Evolutionary conservation across 2,329 filamentous ascomycete genomes (phyloP).

Genomic region (Hypoxylon sp.): DNA sequence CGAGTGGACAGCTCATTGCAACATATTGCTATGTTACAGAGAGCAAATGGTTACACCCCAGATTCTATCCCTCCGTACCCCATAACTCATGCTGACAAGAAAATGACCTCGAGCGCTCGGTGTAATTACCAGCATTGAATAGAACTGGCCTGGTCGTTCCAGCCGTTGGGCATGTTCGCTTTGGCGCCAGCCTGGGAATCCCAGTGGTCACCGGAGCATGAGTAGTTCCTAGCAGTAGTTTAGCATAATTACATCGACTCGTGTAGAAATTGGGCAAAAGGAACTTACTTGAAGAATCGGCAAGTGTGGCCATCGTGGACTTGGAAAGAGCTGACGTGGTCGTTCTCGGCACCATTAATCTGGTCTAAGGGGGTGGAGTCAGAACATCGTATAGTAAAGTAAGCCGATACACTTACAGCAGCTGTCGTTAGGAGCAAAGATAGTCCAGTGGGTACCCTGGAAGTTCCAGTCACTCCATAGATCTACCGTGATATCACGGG

Average conservation of each 20-base stretch:
- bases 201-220: slow-evolving; percentile 19
- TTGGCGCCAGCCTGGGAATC: slow-evolving; percentile 19
- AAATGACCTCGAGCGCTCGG: background rate
- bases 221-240: slow-evolving; percentile 6
- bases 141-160: slow-evolving; percentile 14
- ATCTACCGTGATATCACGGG: slow-evolving; percentile 21
- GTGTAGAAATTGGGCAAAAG: too few species aligned
- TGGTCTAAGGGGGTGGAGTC: slow-evolving; percentile 13
- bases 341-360: slow-evolving; percentile 14
- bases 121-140: slow-evolving; percentile 19
- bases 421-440: slow-evolving; percentile 13
- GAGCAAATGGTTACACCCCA: background rate
- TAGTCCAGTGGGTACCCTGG: slow-evolving; percentile 6
- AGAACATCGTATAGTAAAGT: background rate
- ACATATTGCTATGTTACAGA: slow-evolving; percentile 1
- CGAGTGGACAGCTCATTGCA: slow-evolving; percentile 3
- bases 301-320: slow-evolving; percentile 23
- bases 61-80: background rate
- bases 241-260: background rate
- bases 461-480: slow-evolving; percentile 24
- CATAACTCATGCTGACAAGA: background rate
- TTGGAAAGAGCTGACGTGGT: slow-evolving; percentile 17
- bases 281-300: slow-evolving; percentile 22
- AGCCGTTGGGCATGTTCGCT: slow-evolving; percentile 17
- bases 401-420: slow-evolving; percentile 3